A percentile compares a stretch with the other conserved stretches of the same genome.
Conservation (phyloP, 768 basidiomycete genomes). For the Botryobasidium botryosum region DNA sequence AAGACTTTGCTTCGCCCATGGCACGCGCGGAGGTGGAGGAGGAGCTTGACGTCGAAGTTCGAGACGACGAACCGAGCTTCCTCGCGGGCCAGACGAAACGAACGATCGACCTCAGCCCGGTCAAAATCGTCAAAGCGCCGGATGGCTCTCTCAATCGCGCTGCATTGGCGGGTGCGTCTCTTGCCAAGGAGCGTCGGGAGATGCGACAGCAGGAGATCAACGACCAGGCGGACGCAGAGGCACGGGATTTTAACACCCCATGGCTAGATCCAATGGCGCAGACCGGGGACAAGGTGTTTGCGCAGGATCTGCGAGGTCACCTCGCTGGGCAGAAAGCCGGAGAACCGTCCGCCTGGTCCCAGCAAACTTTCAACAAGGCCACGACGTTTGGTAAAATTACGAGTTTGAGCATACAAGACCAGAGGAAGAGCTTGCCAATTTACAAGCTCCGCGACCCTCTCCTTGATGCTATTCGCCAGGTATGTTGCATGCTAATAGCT, state of each 20-base stretch:
- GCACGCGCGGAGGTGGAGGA: conserved; percentile 82
- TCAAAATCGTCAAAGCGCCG: conserved; percentile 96
- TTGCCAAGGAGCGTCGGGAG: conserved; percentile 91
- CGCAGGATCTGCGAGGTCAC: conserved; percentile 76
- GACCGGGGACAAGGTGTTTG: conserved; percentile 71
- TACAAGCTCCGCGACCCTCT: conserved; percentile 86
- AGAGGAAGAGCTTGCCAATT: conserved; percentile 79
- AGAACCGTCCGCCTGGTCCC: conserved; percentile 81
- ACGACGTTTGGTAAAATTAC: conserved; percentile 94
- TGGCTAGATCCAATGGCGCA: conserved; percentile 98
- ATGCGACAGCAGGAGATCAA: conserved; percentile 87
- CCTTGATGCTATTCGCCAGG: conserved; percentile 77
- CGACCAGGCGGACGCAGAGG: conserved; percentile 85
- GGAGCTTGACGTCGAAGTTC: conserved; percentile 91
- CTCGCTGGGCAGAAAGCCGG: conserved; percentile 68
- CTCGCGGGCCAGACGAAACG: conserved; percentile 91
- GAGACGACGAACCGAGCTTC: conserved; percentile 94
- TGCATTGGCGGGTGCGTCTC: conserved; percentile 79
- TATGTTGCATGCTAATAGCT: conserved; percentile 24
- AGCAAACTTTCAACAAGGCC: conserved; percentile 83
- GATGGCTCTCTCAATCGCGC: conserved; percentile 95
- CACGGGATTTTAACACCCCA: conserved; percentile 85
- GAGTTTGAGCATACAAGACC: conserved; percentile 77
- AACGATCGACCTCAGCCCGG: conserved; percentile 87
- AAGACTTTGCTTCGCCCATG: conserved; percentile 60